Conservation (phyloP, 495 filamentous ascomycete species). For the Neurospora pannonica region DNA sequence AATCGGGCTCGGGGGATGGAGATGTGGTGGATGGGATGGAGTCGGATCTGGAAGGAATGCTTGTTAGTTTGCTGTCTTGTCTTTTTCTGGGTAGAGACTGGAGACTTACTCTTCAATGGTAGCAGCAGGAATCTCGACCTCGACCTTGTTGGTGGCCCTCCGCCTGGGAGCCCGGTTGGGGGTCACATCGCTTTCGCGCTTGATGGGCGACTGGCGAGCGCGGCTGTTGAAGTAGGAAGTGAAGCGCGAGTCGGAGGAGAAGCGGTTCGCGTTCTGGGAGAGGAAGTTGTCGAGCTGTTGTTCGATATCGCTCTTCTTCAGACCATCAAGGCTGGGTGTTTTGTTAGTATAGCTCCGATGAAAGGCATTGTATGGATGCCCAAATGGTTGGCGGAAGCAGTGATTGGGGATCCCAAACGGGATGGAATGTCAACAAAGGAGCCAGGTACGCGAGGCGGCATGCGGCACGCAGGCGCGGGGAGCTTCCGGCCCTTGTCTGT, state of each 20-base stretch:
- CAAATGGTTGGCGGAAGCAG: neutral
- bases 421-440: neutral
- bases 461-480: neutral
- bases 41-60: neutral
- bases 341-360: neutral
- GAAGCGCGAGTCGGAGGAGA: slow-evolving; percentile 54
- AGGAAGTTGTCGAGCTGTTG: slow-evolving; percentile 66
- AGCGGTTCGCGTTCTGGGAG: slow-evolving; percentile 50
- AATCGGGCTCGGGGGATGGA: neutral
- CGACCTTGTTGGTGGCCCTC: slow-evolving; percentile 37
- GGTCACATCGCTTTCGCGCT: slow-evolving; percentile 43
- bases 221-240: slow-evolving; percentile 66
- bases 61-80: slow-evolving; percentile 5
- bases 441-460: neutral
- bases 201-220: slow-evolving; percentile 60
- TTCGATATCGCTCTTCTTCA: slow-evolving; percentile 79
- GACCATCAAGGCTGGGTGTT: slow-evolving; percentile 50
- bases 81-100: neutral
- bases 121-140: slow-evolving; percentile 27
- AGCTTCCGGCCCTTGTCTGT: neutral
- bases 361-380: neutral
- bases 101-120: slow-evolving; percentile 28
- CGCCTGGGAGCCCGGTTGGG: slow-evolving; percentile 31
- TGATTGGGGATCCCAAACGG: neutral
- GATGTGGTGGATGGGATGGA: neutral